A percentile compares a stretch with the other conserved stretches of the same genome.
Conservation (phyloP, 83 land plant species). For the Isoetes engelmannii region DNA sequence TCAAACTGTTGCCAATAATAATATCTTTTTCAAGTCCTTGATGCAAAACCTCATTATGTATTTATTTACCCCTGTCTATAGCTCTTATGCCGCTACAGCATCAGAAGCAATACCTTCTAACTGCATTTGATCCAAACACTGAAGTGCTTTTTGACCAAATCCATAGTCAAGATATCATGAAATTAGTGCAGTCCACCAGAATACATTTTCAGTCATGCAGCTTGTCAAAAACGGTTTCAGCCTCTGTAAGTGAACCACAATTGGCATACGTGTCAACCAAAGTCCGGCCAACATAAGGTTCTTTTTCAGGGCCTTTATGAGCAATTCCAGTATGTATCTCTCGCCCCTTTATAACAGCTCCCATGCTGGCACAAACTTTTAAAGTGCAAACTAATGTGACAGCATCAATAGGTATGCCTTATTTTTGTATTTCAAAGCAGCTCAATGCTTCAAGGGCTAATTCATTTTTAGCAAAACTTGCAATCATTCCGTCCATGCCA, state of each 20-base stretch:
- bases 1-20: too few relatives aligned
- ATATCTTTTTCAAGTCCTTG: too few relatives aligned
- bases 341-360: background rate
- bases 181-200: too few relatives aligned
- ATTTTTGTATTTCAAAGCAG: background rate
- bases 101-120: too few relatives aligned
- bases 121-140: too few relatives aligned
- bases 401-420: background rate
- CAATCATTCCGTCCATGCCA: slow-evolving; percentile 6
- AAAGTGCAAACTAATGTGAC: slow-evolving; percentile 7
- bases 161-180: too few relatives aligned
- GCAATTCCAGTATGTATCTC: background rate
- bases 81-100: too few relatives aligned
- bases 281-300: background rate
- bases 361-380: slow-evolving; percentile 4
- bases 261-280: slow-evolving; percentile 5
- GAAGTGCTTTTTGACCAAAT: too few relatives aligned
- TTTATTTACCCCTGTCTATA: too few relatives aligned
- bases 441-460: too few relatives aligned
- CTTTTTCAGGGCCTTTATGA: background rate
- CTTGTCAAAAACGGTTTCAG: background rate
- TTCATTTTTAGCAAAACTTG: slow-evolving; percentile 1
- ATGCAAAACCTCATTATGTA: too few relatives aligned
- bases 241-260: background rate
- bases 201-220: background rate